Evolutionary conservation across 495 filamentous ascomycete species (phyloP).

Genomic region (Penicillium paradoxum): DNA sequence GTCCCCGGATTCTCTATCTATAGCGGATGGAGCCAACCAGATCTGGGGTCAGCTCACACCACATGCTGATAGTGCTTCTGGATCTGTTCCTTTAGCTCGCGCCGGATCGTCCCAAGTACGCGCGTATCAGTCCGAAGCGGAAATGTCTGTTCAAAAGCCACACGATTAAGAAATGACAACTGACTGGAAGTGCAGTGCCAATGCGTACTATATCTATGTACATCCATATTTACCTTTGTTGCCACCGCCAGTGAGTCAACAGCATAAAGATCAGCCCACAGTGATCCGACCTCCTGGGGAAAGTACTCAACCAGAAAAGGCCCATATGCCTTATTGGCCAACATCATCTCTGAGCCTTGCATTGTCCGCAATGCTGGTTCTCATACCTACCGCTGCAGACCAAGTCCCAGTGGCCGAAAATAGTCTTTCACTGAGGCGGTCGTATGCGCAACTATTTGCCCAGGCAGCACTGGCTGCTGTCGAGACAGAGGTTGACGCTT

Average conservation of each 20-base stretch:
- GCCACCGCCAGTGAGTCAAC: constrained; percentile 34
- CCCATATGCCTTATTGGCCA: constrained; percentile 31
- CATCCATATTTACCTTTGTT: constrained; percentile 51
- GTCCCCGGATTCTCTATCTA: too few relatives aligned
- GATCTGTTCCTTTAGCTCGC: too few relatives aligned
- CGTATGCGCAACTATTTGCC: constrained; percentile 47
- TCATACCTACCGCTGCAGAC: constrained; percentile 35
- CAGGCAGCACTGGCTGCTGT: constrained; percentile 42
- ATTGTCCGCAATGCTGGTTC: constrained; percentile 43
- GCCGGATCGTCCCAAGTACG: too few relatives aligned
- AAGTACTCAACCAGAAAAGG: constrained; percentile 11
- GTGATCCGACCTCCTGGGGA: constrained; percentile 8
- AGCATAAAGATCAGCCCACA: constrained; percentile 33
- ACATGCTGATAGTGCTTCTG: too few relatives aligned
- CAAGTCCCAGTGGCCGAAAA: constrained; percentile 14
- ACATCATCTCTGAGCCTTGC: constrained; percentile 44
- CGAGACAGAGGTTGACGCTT: constrained; percentile 44
- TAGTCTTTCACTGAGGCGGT: constrained; percentile 34
- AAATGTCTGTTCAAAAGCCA: too few relatives aligned
- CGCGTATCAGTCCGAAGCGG: too few relatives aligned
- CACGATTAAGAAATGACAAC: too few relatives aligned
- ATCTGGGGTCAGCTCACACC: too few relatives aligned
- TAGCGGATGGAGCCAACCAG: too few relatives aligned
- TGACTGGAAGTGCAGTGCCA: too few relatives aligned
- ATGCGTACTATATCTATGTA: constrained; percentile 51